Percentiles rank a stretch among this genome's conserved stretches.
Conservation (phyloP, 371 early-diverging fungal species). For the Circinella minor region DNA sequence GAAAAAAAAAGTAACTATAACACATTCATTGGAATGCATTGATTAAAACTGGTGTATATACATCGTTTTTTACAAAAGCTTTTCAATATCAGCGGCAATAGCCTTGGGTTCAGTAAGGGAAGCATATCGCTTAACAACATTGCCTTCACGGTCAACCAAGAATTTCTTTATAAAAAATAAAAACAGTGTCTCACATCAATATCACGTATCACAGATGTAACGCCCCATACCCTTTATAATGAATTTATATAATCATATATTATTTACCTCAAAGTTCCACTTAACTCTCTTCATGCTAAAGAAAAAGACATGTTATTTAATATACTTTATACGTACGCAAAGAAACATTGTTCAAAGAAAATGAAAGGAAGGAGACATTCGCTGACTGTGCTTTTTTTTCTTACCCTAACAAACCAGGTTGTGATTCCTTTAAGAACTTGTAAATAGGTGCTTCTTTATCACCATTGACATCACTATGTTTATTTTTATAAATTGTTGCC, state of each 20-base stretch:
- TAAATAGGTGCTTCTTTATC: constrained; percentile 74
- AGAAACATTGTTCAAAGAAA: no score
- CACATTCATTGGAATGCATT: no score
- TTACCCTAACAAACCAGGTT: constrained; percentile 66
- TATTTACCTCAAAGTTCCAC: constrained; percentile 74
- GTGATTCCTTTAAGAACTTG: constrained; percentile 70
- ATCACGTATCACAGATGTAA: neutral
- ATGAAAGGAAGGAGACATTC: no score
- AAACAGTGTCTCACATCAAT: neutral
- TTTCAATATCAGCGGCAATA: constrained; percentile 60
- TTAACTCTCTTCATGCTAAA: constrained; percentile 65
- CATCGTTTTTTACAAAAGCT: constrained; percentile 34
- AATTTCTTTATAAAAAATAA: constrained; percentile 60
- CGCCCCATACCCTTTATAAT: no score
- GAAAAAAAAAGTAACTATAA: no score
- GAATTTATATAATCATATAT: neutral
- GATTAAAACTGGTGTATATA: no score
- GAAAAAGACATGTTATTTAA: neutral
- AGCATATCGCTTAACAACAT: constrained; percentile 66
- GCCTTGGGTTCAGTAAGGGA: constrained; percentile 60
- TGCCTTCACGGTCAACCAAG: constrained; percentile 72
- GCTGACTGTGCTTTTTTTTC: neutral
- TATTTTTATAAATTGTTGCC: no score
- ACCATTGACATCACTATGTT: constrained; percentile 78
- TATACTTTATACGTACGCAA: no score